Evolutionary conservation across 225 moss, liverwort and hornwort genomes (phyloP), one percentile per base, ranked within the genome.

Genomic region (Neckera pumila): DNA sequence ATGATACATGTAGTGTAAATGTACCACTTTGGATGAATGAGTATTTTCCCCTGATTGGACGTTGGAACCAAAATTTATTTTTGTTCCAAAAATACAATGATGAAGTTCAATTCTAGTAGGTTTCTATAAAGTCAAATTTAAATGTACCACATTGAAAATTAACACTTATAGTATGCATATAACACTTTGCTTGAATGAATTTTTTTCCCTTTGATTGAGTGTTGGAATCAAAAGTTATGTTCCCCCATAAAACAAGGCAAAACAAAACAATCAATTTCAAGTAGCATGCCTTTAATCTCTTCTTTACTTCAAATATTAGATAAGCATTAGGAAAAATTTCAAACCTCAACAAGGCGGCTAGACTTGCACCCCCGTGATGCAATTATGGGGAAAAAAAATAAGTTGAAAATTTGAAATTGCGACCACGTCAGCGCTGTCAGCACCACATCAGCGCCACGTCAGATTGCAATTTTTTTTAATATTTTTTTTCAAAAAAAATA

Each of bases 241-340:
- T 19, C 36, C 3, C 11, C 11, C 2, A 10, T 11, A 47, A 47
- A 38, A 67, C 3, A 67, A 67, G 6, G 14, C 47, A 17, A 47
- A 49, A 7, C 5, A 75, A 49, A 7, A 1, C 1, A 3, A 3
- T 7, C 14, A 70, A 70, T 8, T 70, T 26, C 0, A 9, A 1
- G 1, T 38, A 38, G 38, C 4, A 13, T 38, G 3, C 26, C 6
- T 2, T 27, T 17, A 72, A 72, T 0, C 17, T 17, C 16, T 42
- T 42, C 0, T 70, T 28, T 43, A 43, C 9, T 42, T 43, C 13
- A 26, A 43, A 42, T 27, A 42, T 72, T 43, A 27, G 16, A 72
- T 5, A 27, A 17, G 2, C 43, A 72, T n/a, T n/a, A n/a, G n/a
- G n/a, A n/a, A n/a, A n/a, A n/a, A n/a, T n/a, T n/a, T n/a, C n/a